These are phyloP conservation scores for Discostella pseudostelligera DNA, from an alignment of 108 stramenopile genomes.

Conservation along the genomic window DNA sequence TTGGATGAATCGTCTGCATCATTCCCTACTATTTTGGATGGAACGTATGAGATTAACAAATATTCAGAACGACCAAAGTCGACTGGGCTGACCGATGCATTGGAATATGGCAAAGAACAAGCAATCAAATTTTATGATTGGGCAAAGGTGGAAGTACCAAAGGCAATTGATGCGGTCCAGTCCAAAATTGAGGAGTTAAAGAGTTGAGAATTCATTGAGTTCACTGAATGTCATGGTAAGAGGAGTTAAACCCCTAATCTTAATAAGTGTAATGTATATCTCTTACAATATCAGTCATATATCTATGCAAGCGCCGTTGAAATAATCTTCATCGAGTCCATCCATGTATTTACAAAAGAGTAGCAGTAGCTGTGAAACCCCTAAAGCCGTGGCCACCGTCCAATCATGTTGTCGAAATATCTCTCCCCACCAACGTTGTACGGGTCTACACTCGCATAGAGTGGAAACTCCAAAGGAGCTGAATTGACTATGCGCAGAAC, in stretches of 20 bases:
- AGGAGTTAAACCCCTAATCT: no score
- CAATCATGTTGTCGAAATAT: slow-evolving; percentile 37
- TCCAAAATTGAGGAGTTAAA: slow-evolving; percentile 44
- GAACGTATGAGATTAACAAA: slow-evolving; percentile 45
- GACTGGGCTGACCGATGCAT: slow-evolving; percentile 45
- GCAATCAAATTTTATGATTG: slow-evolving; percentile 44
- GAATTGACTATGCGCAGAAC: slow-evolving; percentile 78
- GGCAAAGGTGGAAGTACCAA: slow-evolving; percentile 47
- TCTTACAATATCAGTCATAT: no score
- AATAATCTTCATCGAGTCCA: no score
- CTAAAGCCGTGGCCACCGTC: no score
- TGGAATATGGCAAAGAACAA: slow-evolving; percentile 39
- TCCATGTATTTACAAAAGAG: no score
- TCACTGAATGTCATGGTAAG: no score
- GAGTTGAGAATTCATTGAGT: slow-evolving; percentile 1
- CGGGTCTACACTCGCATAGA: slow-evolving; percentile 67
- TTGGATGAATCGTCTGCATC: slow-evolving; percentile 43
- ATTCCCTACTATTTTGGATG: slow-evolving; percentile 36
- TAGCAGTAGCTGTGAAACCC: no score
- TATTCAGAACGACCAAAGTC: slow-evolving; percentile 41
- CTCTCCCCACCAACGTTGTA: slow-evolving; percentile 52
- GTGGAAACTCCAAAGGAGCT: slow-evolving; percentile 77
- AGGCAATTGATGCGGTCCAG: slow-evolving; percentile 36
- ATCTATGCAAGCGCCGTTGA: no score
- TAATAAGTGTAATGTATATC: no score